Evolutionary conservation across 176 grass and related monocot genomes (phyloP), one percentile per base, ranked within the genome.

Genomic region (Aegilops speltoides): DNA sequence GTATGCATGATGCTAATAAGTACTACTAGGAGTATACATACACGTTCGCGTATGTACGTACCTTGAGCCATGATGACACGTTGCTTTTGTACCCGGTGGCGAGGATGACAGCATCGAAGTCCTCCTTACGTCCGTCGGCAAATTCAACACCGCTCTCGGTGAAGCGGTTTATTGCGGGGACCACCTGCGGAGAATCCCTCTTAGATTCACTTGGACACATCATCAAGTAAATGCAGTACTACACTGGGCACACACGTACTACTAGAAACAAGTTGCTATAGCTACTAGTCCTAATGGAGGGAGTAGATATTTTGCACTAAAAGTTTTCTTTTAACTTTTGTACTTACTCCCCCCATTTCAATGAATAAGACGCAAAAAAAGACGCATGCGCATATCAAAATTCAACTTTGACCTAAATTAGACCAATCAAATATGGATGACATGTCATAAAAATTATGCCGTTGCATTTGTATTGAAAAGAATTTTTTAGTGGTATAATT

Each of bases 31-130:
- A 54, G 6, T 54, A 2, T 54, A 52, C 15, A 17, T 24, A 22
- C 24, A 10, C 62, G 45, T 50, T 50, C 26, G 38, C 25, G 20
- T 78, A 73, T 9, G 22, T 68, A 14, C 61, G 61, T 72, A 98
- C 96, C 96, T 98, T 95, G 77, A 98, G 93, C 96, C 96, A 98
- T 63, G 89, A 90, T 72, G 93, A 78, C 29, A 98, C 96, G 81
- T 93, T 95, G 84, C 93, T 98, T 82, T 64, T 95, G 81, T 98
- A 98, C 7, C 96, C 96, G 29, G 96, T 98, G 20, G 96, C 96
- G 10, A 98, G 87, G 56, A 98, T 89, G 83, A 98, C 75, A 16
- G 91, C 89, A 52, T 94, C 84, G 8, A 95, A 98, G 4, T 90
- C 93, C 72, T 92, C 93, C 6, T 68, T 74, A 19, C 52, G 50